Evolutionary conservation across 2,329 filamentous ascomycete genomes (phyloP), one percentile per base, ranked within the genome.

Genomic region (Aureobasidium mangrovei): DNA sequence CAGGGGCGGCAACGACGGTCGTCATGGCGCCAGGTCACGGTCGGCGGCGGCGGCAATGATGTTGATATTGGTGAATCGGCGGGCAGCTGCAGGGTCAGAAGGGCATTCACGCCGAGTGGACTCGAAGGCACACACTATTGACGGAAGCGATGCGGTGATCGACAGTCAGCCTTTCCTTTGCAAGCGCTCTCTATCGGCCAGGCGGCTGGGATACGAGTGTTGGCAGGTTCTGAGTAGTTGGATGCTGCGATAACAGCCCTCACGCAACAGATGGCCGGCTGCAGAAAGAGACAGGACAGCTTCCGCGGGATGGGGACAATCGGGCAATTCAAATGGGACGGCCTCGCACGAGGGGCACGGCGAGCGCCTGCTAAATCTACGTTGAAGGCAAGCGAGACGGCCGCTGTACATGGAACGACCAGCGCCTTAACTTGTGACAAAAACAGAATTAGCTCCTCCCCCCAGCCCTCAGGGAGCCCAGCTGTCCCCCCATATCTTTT

Each of bases 1-100:
- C 70, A 60, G 72, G 69, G 60, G 69, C 68, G 59, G 72, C 73
- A 65, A 75, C 66, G 58, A 70, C 70, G 62, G 73, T 73, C 56
- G 72, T 73, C 73, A 76, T 76, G 65, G 63, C 65, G 54, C 45
- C 32, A 32, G 35, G 24, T 7, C 12, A 29, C 18, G 35, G 31
- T 24, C 31, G 12, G 36, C 45, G 49, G 18, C 40, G 32, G 5
- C 29, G 49, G 33, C n/a, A 31, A 53, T n/a, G 39, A 39, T 43
- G 38, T 8, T 32, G 32, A 39, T 32, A 41, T 18, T 54, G 51
- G 33, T 32, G 18, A 35, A 45, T 46, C 36, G 49, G 27, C 40
- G 49, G 49, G 51, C 51, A 40, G 36, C 43, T 47, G 43, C 53
- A 54, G 53, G 53, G 43, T 42, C 31, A 46, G 53, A 47, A 47